Percentiles rank a stretch among this genome's conserved stretches.
Conservation (phyloP, 2,329 filamentous ascomycete genomes). For the Didymella keratinophila region DNA sequence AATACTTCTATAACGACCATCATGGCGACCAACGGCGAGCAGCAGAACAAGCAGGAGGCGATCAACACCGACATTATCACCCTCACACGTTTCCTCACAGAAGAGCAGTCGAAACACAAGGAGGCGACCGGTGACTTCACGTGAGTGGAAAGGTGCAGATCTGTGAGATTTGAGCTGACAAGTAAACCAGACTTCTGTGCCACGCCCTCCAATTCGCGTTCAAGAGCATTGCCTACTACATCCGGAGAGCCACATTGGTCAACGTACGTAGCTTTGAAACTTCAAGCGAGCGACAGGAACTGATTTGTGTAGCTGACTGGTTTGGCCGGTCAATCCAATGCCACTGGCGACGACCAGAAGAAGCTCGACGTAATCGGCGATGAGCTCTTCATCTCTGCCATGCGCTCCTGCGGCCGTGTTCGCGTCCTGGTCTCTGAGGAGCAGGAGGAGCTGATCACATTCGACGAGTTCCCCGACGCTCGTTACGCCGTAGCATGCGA, state of each 20-base stretch:
- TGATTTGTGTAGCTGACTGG: conserved; percentile 72
- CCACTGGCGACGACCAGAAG: conserved; percentile 97
- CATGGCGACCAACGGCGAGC: conserved; percentile 52
- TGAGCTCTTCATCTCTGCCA: conserved; percentile 94
- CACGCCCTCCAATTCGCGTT: conserved; percentile 99
- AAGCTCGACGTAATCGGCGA: conserved; percentile 99
- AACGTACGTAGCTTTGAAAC: conserved; percentile 61
- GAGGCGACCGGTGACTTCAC: conserved; percentile 99
- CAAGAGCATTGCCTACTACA: conserved; percentile 99
- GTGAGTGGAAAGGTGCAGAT: conserved; percentile 56
- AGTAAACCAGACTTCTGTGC: conserved; percentile 77
- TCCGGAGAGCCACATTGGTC: conserved; percentile 92
- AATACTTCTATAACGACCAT: conserved; percentile 2
- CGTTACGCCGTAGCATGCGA: conserved; percentile 97
- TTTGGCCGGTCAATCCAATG: conserved; percentile 92
- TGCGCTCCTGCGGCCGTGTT: conserved; percentile 91
- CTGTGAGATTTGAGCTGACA: not conserved
- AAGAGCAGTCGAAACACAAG: conserved; percentile 91
- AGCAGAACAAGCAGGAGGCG: conserved; percentile 68
- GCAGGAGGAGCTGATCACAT: conserved; percentile 90
- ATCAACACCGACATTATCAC: conserved; percentile 97
- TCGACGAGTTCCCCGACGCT: conserved; percentile 74
- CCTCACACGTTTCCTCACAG: conserved; percentile 91
- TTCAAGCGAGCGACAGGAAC: not conserved
- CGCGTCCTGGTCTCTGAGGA: conserved; percentile 96